Percentiles rank a stretch among this genome's conserved stretches.
Evolutionary conservation across 176 grass and related monocot genomes (phyloP).

Genomic region (Ensete glaucum): DNA sequence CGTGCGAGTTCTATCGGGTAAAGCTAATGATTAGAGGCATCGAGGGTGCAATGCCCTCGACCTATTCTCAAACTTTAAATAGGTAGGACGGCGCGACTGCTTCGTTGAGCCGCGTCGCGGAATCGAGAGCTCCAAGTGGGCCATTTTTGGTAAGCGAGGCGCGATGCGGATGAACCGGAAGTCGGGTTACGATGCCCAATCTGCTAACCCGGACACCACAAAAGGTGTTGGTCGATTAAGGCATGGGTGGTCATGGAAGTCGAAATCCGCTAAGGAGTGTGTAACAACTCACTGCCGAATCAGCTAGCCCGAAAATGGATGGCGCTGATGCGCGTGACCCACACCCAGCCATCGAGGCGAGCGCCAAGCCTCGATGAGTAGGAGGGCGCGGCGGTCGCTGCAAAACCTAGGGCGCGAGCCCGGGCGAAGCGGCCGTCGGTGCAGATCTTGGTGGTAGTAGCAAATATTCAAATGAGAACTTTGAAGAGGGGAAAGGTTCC

Average conservation of each 20-base stretch:
- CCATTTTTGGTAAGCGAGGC: slow-evolving; percentile 44
- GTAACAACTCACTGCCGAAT: too few species aligned
- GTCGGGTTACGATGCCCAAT: too few species aligned
- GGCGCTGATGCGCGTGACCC: slow-evolving; percentile 47
- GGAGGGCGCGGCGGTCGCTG: slow-evolving; percentile 24
- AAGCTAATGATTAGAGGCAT: slow-evolving; percentile 80
- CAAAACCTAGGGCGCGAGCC: slow-evolving; percentile 29
- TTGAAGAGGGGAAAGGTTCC: too few species aligned
- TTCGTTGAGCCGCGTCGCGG: slow-evolving; percentile 18
- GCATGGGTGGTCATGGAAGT: too few species aligned
- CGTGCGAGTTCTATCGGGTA: slow-evolving; percentile 53
- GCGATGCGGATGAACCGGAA: too few species aligned
- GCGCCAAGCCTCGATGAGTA: slow-evolving; percentile 23
- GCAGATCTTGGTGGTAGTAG: slow-evolving; percentile 49
- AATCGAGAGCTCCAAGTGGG: slow-evolving; percentile 40
- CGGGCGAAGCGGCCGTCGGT: slow-evolving; percentile 34
- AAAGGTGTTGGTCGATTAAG: too few species aligned
- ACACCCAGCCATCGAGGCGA: slow-evolving; percentile 47
- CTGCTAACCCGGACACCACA: too few species aligned
- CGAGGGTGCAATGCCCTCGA: slow-evolving; percentile 53
- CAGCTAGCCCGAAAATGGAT: slow-evolving; percentile 64
- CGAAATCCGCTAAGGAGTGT: too few species aligned
- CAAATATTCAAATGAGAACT: slow-evolving; percentile 55
- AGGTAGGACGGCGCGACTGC: slow-evolving; percentile 30
- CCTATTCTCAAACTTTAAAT: slow-evolving; percentile 78